These are phyloP conservation scores for Hyphodiscus hymeniophilus DNA, from an alignment of 495 filamentous ascomycete genomes.

Conservation along the genomic window DNA sequence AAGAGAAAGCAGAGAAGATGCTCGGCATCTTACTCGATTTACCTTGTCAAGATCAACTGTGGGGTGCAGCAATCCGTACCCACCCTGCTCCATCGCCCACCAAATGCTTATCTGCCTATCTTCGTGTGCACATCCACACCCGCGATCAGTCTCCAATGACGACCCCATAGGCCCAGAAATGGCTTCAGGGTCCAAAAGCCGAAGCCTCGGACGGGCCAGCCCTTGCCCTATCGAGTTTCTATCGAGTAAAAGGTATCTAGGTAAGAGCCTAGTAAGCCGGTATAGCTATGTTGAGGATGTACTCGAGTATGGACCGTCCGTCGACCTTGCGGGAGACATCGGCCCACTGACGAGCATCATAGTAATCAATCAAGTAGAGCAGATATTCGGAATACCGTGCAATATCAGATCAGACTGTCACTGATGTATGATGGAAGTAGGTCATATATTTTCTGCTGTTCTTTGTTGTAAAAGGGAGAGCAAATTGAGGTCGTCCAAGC, in stretches of 20 bases:
- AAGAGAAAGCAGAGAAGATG: background rate
- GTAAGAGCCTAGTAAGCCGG: background rate
- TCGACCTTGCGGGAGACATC: no score
- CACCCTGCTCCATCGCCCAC: background rate
- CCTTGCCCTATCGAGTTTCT: background rate
- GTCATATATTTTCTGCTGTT: no score
- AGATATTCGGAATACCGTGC: background rate
- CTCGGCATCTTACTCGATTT: background rate
- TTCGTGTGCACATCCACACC: no score
- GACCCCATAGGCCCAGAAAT: background rate
- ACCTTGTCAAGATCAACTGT: background rate
- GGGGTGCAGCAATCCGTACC: background rate
- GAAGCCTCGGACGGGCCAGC: background rate
- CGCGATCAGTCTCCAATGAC: no score
- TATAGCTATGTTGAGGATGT: background rate
- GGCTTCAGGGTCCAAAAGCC: background rate
- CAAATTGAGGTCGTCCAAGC: no score
- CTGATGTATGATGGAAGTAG: no score
- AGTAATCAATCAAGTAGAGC: no score
- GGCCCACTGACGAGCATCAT: no score
- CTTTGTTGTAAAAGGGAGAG: no score
- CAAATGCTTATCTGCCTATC: background rate
- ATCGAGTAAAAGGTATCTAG: constrained; percentile 5
- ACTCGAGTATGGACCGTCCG: no score
- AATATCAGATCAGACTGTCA: no score